Evolutionary conservation across 1,139 yeast genomes (phyloP), one percentile per base, ranked within the genome.

Genomic region (Pichia sp.): DNA sequence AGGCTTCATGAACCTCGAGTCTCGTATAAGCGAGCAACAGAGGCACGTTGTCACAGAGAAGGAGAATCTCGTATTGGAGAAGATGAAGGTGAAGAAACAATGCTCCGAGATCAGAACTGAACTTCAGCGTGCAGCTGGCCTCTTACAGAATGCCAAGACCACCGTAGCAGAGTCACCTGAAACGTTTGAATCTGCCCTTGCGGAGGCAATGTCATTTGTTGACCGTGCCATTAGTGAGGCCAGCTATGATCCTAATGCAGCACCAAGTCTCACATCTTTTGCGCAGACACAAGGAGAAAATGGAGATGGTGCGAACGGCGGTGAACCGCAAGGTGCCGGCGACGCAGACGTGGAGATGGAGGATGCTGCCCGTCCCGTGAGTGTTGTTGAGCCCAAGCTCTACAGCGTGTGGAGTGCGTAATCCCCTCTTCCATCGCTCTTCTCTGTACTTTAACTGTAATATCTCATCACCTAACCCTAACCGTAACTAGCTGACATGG

Each of bases 331-430:
- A 8, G 20, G 28, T 14, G 32, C 16, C 4, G 35, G 32, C 2
- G 25, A 16, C 4, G 35, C 32, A 4, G 29, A 22, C 14, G 28
- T 15, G 16, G 34, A 32, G n/a, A 12, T 6, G 3, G 11, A 7
- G 2, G 41, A 41, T 38, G 31, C 44, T 40, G 58, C 21, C 10
- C 35, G 35, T 9, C 94, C 93, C 1, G 60, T 76, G 23, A 74
- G 81, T 53, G 60, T 71, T 32, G 62, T 66, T 19, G 61, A 70
- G 43, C 83, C 84, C 27, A 74, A 74, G 56, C 53, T 62, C 28
- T 77, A 72, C 54, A 72, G 69, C 53, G 68, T 70, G 56, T 77
- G 84, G 84, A 70, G 73, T 23, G 75, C 53, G 18, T 55, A 36
- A 25, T n/a, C n/a, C n/a, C n/a, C n/a, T n/a, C n/a, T n/a, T n/a